A percentile compares a stretch with the other conserved stretches of the same genome.
Evolutionary conservation across 306 rosid species (phyloP).

Genomic region (Styphnolobium japonicum): DNA sequence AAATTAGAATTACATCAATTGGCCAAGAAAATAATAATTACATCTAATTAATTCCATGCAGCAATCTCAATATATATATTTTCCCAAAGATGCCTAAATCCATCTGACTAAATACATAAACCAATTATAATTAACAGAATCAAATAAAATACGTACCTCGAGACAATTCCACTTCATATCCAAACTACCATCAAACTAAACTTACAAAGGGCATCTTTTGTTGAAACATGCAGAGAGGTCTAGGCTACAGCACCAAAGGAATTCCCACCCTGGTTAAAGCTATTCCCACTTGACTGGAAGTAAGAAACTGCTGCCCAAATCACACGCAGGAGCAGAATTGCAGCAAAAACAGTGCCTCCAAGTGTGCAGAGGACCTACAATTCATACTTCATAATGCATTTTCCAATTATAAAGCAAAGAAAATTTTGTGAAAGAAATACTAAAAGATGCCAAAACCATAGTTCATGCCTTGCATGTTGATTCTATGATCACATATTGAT

Average conservation of each 20-base stretch:
- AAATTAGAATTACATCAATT: neutral
- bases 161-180: slow-evolving; percentile 13
- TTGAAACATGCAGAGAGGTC: neutral
- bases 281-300: slow-evolving; percentile 59
- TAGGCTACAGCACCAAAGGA: slow-evolving; percentile 54
- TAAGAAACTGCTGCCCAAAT: slow-evolving; percentile 58
- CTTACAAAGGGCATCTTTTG: neutral
- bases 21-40: neutral
- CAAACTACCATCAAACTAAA: slow-evolving; percentile 7
- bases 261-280: slow-evolving; percentile 50
- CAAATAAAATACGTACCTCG: slow-evolving; percentile 1
- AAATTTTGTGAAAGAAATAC: neutral
- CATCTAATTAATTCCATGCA: neutral
- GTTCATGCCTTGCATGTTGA: neutral
- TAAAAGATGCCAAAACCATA: neutral
- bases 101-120: neutral
- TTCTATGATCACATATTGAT: slow-evolving; percentile 4
- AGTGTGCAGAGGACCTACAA: slow-evolving; percentile 64
- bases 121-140: neutral
- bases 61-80: neutral
- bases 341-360: slow-evolving; percentile 65
- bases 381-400: slow-evolving; percentile 4
- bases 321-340: slow-evolving; percentile 59
- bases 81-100: neutral
- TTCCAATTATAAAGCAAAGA: neutral